Evolutionary conservation across 23 red algal genomes (phyloP).

Genomic region (Gracilariopsis chorda): DNA sequence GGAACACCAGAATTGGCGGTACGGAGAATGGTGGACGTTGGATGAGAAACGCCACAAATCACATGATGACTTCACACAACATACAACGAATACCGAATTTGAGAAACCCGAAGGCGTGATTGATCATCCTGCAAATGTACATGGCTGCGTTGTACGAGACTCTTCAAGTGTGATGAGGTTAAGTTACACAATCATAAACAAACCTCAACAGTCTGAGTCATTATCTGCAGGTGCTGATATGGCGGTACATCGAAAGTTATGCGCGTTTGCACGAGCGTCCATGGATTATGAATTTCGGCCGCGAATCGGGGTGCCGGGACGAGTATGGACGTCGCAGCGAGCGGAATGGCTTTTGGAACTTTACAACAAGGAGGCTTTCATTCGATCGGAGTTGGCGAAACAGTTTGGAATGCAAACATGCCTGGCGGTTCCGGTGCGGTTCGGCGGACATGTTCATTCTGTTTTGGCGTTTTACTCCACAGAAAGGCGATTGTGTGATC

Average conservation of each 20-base stretch:
- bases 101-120: conserved; percentile 21
- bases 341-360: conserved; percentile 69
- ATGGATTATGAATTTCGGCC: conserved; percentile 57
- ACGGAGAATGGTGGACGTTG: conserved; percentile 74
- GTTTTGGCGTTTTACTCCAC: conserved; percentile 66
- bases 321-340: conserved; percentile 57
- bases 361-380: conserved; percentile 29
- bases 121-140: conserved; percentile 43
- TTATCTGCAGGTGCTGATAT: background rate
- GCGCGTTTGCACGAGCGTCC: conserved; percentile 12
- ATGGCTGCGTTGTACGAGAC: conserved; percentile 59
- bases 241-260: conserved; percentile 10
- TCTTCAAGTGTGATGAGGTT: conserved; percentile 45
- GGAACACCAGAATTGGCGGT: conserved; percentile 36
- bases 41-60: background rate
- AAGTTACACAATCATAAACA: background rate
- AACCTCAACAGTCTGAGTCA: background rate
- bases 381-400: conserved; percentile 25
- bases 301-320: conserved; percentile 56
- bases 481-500: conserved; percentile 42
- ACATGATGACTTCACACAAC: background rate
- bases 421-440: conserved; percentile 53
- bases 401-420: conserved; percentile 64
- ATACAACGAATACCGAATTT: background rate
- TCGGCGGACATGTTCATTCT: conserved; percentile 64